These are phyloP conservation scores for Kurtzmaniella quercitrusa DNA, from an alignment of 1,139 yeast genomes.

Conservation along the genomic window DNA sequence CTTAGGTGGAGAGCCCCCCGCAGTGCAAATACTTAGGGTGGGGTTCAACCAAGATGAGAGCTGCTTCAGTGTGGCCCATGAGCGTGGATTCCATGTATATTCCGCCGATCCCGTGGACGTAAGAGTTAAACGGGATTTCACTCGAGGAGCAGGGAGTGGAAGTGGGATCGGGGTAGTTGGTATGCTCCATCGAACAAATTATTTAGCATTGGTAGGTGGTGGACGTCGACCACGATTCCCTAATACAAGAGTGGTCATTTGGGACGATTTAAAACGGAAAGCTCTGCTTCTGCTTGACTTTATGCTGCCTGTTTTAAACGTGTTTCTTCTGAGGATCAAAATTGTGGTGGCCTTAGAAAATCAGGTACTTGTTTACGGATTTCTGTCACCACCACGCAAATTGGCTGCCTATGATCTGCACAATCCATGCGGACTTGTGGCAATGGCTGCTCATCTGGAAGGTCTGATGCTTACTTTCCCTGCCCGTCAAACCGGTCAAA, in stretches of 20 bases:
- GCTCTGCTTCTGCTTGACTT: conserved; percentile 75
- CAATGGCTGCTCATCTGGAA: conserved; percentile 13
- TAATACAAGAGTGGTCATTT: conserved; percentile 70
- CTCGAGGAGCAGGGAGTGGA: conserved; percentile 14
- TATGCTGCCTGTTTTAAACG: conserved; percentile 68
- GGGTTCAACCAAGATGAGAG: conserved; percentile 87
- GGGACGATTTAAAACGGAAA: conserved; percentile 86
- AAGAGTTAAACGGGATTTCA: conserved; percentile 64
- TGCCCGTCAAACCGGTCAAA: conserved; percentile 64
- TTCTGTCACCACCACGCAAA: conserved; percentile 72
- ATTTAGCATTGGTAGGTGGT: conserved; percentile 85
- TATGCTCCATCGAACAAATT: conserved; percentile 88
- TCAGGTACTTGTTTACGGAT: conserved; percentile 72
- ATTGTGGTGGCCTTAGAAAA: conserved; percentile 68
- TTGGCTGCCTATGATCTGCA: conserved; percentile 57
- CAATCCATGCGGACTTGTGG: conserved; percentile 6
- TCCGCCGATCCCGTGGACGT: conserved; percentile 83
- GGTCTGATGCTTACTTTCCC: conserved; percentile 68
- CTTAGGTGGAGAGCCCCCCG: conserved; percentile 1
- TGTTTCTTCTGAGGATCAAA: conserved; percentile 68
- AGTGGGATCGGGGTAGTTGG: conserved; percentile 72
- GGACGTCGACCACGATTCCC: conserved; percentile 78
- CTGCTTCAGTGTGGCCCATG: conserved; percentile 83
- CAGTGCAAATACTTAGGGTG: conserved; percentile 45
- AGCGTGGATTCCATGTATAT: conserved; percentile 80